Evolutionary conservation across 108 stramenopile genomes (phyloP), one percentile per base, ranked within the genome.

Genomic region (Skeletonema costatum): DNA sequence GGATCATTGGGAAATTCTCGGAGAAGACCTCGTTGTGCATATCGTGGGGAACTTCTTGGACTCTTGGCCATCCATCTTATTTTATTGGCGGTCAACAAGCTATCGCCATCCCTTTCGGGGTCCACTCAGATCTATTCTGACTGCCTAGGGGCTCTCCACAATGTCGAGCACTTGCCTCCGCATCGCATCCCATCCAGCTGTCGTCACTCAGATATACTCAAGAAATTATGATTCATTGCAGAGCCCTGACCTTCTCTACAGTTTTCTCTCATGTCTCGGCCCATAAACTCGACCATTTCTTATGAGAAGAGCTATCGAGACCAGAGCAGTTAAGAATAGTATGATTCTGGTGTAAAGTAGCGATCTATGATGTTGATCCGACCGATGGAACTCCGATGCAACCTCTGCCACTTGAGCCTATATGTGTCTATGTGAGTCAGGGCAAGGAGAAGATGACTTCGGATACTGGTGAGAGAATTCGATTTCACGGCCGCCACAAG

Each of bases 361-460:
- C 19, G 0, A 21, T 21, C 3, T 51, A 51, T 19, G 50, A 51
- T 5, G 16, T 19, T 21, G 29, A 17, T 7, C 50, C 17, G 5
- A 1, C 41, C 33, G 50, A 17, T 3, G 17, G 19, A 36, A 36
- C 7, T 5, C 6, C 35, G 3, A 4, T 2, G 4, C 50, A 17
- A 51, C 5, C 50, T 51, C 2, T 13, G 19, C 50, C 50, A 5
- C 50, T 51, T 19, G 75, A 76, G 33, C 68, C 67, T 5, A 2
- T 76, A 1, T 48, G 25, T 12, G 46, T 76, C 3, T 61, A 62
- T 46, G 66, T 62, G 10, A 6, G 19, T 51, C 46, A 12, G 46
- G 75, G 75, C 2, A 35, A 11, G 3, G 44, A 68, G 19, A 76
- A 76, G 75, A 61, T 69, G 41, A 76, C 68, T 5, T 76, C 68